These are phyloP conservation scores for Russula griseocarnosa DNA, from an alignment of 768 basidiomycete species.

Conservation along the genomic window DNA sequence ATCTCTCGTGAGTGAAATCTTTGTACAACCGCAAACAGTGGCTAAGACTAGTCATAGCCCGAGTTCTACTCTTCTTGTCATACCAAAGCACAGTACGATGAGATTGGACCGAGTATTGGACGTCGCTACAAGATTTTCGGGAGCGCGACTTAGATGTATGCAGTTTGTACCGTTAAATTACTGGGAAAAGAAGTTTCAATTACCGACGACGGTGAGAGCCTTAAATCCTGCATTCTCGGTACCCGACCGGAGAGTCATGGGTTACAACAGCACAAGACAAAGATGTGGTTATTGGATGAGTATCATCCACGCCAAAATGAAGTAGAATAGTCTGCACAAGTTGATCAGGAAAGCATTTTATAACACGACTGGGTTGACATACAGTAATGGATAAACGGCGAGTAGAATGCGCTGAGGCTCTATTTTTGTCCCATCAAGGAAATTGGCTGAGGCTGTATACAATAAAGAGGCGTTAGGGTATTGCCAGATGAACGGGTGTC, in stretches of 20 bases:
- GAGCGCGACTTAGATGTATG: conserved; percentile 59
- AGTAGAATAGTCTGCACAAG: conserved; percentile 73
- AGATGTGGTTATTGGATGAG: conserved; percentile 62
- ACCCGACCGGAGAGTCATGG: not conserved
- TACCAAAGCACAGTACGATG: conserved; percentile 92
- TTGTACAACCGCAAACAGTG: not conserved
- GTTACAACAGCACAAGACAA: conserved; percentile 12
- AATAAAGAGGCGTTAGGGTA: not conserved
- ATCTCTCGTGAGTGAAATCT: conserved; percentile 62
- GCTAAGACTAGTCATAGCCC: conserved; percentile 48
- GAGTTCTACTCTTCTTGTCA: conserved; percentile 95
- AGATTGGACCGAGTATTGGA: conserved; percentile 88
- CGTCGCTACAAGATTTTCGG: conserved; percentile 92
- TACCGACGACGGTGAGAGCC: conserved; percentile 9
- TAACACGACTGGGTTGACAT: conserved; percentile 36
- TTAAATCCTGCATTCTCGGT: conserved; percentile 10
- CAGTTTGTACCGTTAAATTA: conserved; percentile 23
- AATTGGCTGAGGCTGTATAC: conserved; percentile 80
- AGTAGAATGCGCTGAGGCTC: conserved; percentile 85
- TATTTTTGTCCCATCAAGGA: conserved; percentile 92
- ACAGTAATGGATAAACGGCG: conserved; percentile 95
- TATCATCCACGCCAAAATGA: conserved; percentile 96
- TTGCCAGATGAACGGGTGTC: not conserved
- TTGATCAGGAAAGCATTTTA: conserved; percentile 15
- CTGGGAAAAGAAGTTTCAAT: conserved; percentile 24